Evolutionary conservation across 169 alveolate species (phyloP).

Genomic region (Plasmodium malariae): DNA sequence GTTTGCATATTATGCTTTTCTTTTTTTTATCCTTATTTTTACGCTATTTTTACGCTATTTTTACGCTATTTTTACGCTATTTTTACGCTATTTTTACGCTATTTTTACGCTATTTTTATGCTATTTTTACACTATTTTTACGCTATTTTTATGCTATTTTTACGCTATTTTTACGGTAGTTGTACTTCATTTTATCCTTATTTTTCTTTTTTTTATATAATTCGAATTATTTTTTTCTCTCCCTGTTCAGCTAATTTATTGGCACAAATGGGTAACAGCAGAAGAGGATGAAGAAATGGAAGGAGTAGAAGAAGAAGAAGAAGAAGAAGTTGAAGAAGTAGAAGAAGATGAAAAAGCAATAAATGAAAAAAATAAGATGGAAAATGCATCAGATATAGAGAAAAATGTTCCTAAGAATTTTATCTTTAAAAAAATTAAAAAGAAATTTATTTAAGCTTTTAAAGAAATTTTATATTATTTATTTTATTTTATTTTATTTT

Average conservation of each 20-base stretch:
- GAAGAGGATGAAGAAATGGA: constrained; percentile 27
- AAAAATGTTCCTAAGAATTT: constrained; percentile 69
- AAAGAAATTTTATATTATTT: background rate
- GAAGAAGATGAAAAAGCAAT: constrained; percentile 13
- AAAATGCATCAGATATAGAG: constrained; percentile 39
- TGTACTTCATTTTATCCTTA: background rate
- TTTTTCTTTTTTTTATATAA: background rate
- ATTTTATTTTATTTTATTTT: constrained; percentile 22
- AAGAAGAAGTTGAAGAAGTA: constrained; percentile 17
- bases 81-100: too few relatives aligned
- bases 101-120: too few relatives aligned
- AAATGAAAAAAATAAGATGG: background rate
- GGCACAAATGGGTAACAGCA: constrained; percentile 68
- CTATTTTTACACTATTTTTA: too few relatives aligned
- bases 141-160: too few relatives aligned
- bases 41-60: too few relatives aligned
- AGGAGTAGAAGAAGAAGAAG: constrained; percentile 21
- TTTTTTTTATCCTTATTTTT: too few relatives aligned
- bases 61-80: too few relatives aligned
- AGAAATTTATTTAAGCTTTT: constrained; percentile 21
- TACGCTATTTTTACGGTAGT: too few relatives aligned
- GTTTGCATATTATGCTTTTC: too few relatives aligned
- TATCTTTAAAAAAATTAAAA: constrained; percentile 68
- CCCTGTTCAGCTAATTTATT: constrained; percentile 47
- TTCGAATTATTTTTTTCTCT: background rate